A percentile compares a stretch with the other conserved stretches of the same genome.
Evolutionary conservation across 2,329 filamentous ascomycete genomes (phyloP).

Genomic region (Teratosphaeria nubilosa): DNA sequence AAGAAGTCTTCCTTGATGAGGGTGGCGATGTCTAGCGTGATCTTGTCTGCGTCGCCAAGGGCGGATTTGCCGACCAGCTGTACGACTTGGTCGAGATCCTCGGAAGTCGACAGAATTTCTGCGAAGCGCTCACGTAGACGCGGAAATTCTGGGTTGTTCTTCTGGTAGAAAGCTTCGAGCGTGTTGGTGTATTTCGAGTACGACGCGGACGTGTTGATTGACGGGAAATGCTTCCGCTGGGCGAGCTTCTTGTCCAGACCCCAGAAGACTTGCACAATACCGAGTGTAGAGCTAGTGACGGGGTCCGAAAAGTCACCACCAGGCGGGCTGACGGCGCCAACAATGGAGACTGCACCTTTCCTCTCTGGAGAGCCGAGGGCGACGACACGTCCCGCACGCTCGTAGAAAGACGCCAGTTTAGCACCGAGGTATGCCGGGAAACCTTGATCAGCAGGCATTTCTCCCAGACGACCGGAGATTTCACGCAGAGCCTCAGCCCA

Average conservation of each 20-base stretch:
- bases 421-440: slow-evolving; percentile 96
- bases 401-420: slow-evolving; percentile 98
- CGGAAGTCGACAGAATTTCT: slow-evolving; percentile 84
- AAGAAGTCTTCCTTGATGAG: slow-evolving; percentile 97
- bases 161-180: slow-evolving; percentile 88
- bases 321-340: slow-evolving; percentile 91
- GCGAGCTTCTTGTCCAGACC: slow-evolving; percentile 99
- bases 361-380: slow-evolving; percentile 82
- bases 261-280: slow-evolving; percentile 99
- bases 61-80: slow-evolving; percentile 97
- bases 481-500: slow-evolving; percentile 99
- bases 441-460: slow-evolving; percentile 99
- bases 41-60: slow-evolving; percentile 93
- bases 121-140: slow-evolving; percentile 85
- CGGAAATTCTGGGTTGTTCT: slow-evolving; percentile 89
- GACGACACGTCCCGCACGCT: slow-evolving; percentile 82
- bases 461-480: slow-evolving; percentile 93
- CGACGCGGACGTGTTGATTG: slow-evolving; percentile 86
- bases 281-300: slow-evolving; percentile 82
- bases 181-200: slow-evolving; percentile 93
- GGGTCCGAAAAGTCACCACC: slow-evolving; percentile 99
- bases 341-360: slow-evolving; percentile 88
- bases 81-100: slow-evolving; percentile 96
- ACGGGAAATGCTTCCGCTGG: slow-evolving; percentile 97
- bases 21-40: slow-evolving; percentile 83